Percentiles rank a stretch among this genome's conserved stretches.
Conservation (phyloP, 257 asterid species). For the Capsicum pubescens region DNA sequence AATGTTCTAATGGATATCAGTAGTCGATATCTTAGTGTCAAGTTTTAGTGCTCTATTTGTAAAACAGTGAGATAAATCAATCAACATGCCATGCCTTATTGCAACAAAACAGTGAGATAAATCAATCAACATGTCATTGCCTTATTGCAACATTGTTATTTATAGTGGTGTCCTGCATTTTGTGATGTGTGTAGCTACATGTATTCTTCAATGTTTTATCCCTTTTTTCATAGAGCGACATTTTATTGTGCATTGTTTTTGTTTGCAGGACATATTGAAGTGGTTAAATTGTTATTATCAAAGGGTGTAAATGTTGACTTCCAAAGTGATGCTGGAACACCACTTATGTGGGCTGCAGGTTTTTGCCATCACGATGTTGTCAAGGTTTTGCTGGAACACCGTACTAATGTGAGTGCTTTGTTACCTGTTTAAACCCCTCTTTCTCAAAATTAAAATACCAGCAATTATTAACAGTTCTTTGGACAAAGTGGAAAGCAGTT, state of each 20-base stretch:
- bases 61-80: slow-evolving; percentile 1
- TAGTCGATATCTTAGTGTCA: not conserved
- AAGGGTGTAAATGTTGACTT: slow-evolving; percentile 70
- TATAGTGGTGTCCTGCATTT: not conserved
- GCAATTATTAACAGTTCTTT: not conserved
- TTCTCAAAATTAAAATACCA: not conserved
- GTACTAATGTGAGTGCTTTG: slow-evolving; percentile 67
- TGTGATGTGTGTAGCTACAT: slow-evolving; percentile 1
- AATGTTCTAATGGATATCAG: not conserved
- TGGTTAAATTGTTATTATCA: slow-evolving; percentile 62
- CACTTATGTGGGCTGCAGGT: slow-evolving; percentile 97
- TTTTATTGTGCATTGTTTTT: slow-evolving; percentile 30
- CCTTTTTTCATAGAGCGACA: not conserved
- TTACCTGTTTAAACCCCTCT: not conserved
- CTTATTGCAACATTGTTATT: not conserved
- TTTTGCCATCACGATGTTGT: slow-evolving; percentile 79
- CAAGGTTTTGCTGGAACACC: slow-evolving; percentile 71
- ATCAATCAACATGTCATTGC: slow-evolving; percentile 14
- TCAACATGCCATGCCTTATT: slow-evolving; percentile 5
- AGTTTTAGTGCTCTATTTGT: not conserved
- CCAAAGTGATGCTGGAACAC: slow-evolving; percentile 88
- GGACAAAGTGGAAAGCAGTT: not conserved
- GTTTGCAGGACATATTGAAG: slow-evolving; percentile 73
- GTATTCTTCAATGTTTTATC: slow-evolving; percentile 6
- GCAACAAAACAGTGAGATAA: not conserved